Percentiles rank a stretch among this genome's conserved stretches.
phyloP scores from a whole-genome alignment of 768 basidiomycete species.

The Gymnopilus junonius region DNA sequence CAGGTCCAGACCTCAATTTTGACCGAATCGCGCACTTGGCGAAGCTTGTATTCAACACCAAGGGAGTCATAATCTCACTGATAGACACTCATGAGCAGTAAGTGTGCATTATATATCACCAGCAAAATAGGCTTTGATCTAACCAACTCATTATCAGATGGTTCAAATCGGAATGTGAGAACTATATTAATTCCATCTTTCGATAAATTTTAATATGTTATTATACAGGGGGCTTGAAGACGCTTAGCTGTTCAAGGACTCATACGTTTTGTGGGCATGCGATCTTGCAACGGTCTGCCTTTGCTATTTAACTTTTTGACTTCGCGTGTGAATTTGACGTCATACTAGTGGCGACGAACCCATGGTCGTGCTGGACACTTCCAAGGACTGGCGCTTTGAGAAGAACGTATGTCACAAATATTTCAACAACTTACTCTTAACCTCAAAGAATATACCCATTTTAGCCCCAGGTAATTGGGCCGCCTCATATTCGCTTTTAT shows the following conservation, averaged over 20 bases:
- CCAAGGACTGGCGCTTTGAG: slow-evolving; percentile 85
- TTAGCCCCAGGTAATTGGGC: slow-evolving; percentile 72
- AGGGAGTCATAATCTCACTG: slow-evolving; percentile 80
- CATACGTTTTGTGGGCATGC: slow-evolving; percentile 85
- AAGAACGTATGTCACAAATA: slow-evolving; percentile 64
- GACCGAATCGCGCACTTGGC: slow-evolving; percentile 93
- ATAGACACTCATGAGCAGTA: slow-evolving; percentile 87
- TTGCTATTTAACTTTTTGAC: background rate
- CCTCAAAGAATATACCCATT: background rate
- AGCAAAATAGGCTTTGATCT: background rate
- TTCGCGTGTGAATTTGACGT: slow-evolving; percentile 6
- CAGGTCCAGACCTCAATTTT: slow-evolving; percentile 86
- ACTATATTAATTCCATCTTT: background rate
- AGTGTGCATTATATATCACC: slow-evolving; percentile 28
- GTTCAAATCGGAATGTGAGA: slow-evolving; percentile 87
- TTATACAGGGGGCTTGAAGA: slow-evolving; percentile 49
- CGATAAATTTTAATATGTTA: slow-evolving; percentile 9
- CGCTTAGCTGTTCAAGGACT: slow-evolving; percentile 49
- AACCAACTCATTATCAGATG: slow-evolving; percentile 50
- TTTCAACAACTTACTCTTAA: background rate
- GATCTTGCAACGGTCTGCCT: slow-evolving; percentile 73
- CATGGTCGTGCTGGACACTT: slow-evolving; percentile 80
- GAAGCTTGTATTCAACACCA: slow-evolving; percentile 91
- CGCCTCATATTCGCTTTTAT: slow-evolving; percentile 82
- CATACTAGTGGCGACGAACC: slow-evolving; percentile 77